Base-by-base conservation (phyloP, 805 yeast species). In the Candida multigemmis region DNA sequence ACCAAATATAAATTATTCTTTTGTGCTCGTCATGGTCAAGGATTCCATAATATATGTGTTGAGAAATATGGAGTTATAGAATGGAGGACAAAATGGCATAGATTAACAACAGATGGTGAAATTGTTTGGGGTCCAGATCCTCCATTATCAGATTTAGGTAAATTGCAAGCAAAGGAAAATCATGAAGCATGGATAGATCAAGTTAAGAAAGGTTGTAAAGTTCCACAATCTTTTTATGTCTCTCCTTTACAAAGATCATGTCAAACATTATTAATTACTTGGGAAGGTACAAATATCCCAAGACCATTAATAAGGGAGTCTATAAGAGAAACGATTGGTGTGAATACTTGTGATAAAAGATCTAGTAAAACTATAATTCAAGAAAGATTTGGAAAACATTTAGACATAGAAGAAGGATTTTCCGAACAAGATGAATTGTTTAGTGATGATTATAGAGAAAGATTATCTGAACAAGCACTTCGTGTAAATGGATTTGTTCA, bases 1-100 rank as follows among this genome's bases (percentile, higher is more conserved):
- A 74, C 53, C 19, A 26, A 33, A 15, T 71, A 58, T 46, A 74
- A 73, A 38, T 39, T 74, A 24, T 32, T 74, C 3, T 63, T 71
- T 25, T 56, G 71, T 28, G 77, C 78, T 7, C 60, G 85, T 43
- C 85, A 77, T 39, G 85, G 84, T 5, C 81, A 77, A 46, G 85
- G 84, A 0, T 68, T 51, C 42, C 86, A 77, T 36, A 77, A 77
- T 38, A 56, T 59, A 23, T 65, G 71, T 3, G 71, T 74, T 10
- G 53, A 50, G 13, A 61, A 68, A 32, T 74, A 73, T 38, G 83
- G 83, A 7, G 30, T 57, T 12, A 60, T 61, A 2, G 68, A 50
- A n/a, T 77, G 84, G 86, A 50, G 71, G 38, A 38, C 42, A 0
- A 62, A 74, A 32, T 75, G 76, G 75, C 60, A 73, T 5, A 50